phyloP scores from a whole-genome alignment of 1,139 yeast species.

The Taiozyma sp. region DNA sequence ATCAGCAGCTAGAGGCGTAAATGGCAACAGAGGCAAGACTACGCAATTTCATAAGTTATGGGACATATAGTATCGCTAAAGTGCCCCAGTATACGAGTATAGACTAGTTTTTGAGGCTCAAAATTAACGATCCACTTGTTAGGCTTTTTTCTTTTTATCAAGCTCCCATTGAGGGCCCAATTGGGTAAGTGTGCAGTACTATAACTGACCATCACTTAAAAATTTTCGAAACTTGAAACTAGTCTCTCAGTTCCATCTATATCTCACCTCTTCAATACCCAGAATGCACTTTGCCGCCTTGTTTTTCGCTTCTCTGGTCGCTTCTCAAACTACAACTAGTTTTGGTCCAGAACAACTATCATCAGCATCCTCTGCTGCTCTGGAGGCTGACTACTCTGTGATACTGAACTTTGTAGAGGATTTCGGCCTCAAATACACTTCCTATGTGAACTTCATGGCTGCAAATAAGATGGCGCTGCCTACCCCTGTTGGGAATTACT shows the following conservation, averaged over 20 bases:
- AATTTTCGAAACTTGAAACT: background rate
- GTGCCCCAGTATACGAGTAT: background rate
- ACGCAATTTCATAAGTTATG: no score
- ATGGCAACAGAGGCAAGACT: no score
- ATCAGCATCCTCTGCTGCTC: constrained; percentile 21
- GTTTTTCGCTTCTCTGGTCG: background rate
- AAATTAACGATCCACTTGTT: background rate
- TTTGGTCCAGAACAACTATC: constrained; percentile 8
- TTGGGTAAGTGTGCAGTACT: constrained; percentile 3
- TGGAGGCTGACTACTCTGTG: constrained; percentile 17
- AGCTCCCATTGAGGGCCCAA: constrained; percentile 6
- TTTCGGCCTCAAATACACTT: constrained; percentile 21
- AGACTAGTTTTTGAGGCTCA: constrained; percentile 4
- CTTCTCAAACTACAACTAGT: constrained; percentile 10
- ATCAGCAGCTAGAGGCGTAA: no score
- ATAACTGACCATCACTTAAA: background rate
- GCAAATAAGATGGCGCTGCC: constrained; percentile 29
- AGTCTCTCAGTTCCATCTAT: background rate
- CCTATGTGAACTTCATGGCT: constrained; percentile 29
- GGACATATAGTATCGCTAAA: background rate
- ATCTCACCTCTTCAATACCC: background rate
- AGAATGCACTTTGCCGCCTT: background rate
- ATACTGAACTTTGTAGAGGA: constrained; percentile 27
- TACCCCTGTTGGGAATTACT: constrained; percentile 27
- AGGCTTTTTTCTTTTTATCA: background rate